Percentiles rank a stretch among this genome's conserved stretches.
These are phyloP conservation scores for Epithele typhae DNA, from an alignment of 768 basidiomycete genomes.

Conservation along the genomic window DNA sequence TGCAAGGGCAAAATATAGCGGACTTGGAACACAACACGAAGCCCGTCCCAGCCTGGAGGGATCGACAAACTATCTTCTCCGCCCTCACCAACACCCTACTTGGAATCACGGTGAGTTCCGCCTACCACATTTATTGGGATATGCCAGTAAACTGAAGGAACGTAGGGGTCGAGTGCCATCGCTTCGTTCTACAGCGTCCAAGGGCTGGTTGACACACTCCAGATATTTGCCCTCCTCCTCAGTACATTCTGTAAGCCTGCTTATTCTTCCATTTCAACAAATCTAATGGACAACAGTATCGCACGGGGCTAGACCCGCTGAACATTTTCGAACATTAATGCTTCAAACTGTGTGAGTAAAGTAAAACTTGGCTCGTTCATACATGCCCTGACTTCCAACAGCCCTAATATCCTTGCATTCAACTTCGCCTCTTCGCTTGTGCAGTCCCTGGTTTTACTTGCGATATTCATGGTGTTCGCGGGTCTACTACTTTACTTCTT, in stretches of 20 bases:
- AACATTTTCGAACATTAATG: constrained; percentile 55
- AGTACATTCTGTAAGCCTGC: constrained; percentile 51
- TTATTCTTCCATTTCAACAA: not conserved
- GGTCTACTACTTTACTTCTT: constrained; percentile 56
- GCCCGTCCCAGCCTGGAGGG: constrained; percentile 48
- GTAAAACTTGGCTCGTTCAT: too few relatives aligned
- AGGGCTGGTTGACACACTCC: constrained; percentile 63
- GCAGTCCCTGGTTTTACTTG: constrained; percentile 56
- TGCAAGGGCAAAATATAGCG: constrained; percentile 48
- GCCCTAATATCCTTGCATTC: constrained; percentile 70
- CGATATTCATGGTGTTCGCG: constrained; percentile 52
- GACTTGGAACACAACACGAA: constrained; percentile 56
- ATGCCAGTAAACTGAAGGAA: constrained; percentile 5
- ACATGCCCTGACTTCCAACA: too few relatives aligned
- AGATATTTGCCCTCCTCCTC: constrained; percentile 67
- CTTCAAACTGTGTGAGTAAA: constrained; percentile 61
- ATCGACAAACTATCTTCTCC: constrained; percentile 49
- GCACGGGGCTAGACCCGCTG: constrained; percentile 22
- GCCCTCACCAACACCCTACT: constrained; percentile 42
- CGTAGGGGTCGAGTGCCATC: constrained; percentile 64
- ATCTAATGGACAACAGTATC: constrained; percentile 6
- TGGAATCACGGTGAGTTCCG: constrained; percentile 47
- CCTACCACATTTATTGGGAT: not conserved
- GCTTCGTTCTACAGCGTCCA: constrained; percentile 68
- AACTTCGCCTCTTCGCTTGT: constrained; percentile 63